Percentiles rank a stretch among this genome's conserved stretches.
These are phyloP conservation scores for Zygotorulaspora danielsina DNA, from an alignment of 805 yeast genomes.

Conservation along the genomic window DNA sequence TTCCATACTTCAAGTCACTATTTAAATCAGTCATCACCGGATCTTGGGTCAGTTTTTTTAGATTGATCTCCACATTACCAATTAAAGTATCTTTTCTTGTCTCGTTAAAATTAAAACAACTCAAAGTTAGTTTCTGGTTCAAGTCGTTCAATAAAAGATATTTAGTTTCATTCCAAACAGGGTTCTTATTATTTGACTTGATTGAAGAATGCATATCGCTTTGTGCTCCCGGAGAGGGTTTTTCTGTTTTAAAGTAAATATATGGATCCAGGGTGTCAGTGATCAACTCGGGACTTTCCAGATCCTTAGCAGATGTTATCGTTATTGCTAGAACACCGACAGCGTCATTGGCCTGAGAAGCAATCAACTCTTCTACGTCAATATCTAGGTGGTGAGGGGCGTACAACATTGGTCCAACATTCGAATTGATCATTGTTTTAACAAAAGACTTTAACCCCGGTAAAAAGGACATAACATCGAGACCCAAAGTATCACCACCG, in stretches of 20 bases:
- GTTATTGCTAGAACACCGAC: constrained; percentile 66
- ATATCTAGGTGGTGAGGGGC: constrained; percentile 78
- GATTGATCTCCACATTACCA: constrained; percentile 50
- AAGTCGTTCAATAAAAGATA: constrained; percentile 54
- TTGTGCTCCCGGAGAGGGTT: constrained; percentile 42
- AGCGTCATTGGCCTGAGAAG: constrained; percentile 60
- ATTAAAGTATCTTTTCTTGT: constrained; percentile 51
- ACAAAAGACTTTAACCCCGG: constrained; percentile 77
- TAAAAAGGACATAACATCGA: constrained; percentile 77
- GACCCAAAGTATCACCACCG: constrained; percentile 84
- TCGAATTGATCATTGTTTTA: constrained; percentile 62
- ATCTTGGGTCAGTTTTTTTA: constrained; percentile 57
- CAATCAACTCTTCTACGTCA: constrained; percentile 68
- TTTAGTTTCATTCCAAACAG: constrained; percentile 64
- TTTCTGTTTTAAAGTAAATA: constrained; percentile 44
- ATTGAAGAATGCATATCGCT: constrained; percentile 47
- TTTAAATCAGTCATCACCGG: constrained; percentile 28
- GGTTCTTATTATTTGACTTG: constrained; percentile 52
- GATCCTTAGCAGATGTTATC: constrained; percentile 48
- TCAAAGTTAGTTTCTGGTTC: constrained; percentile 53
- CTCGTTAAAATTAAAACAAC: constrained; percentile 52
- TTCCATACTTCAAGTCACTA: constrained; percentile 36
- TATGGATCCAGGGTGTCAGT: constrained; percentile 56
- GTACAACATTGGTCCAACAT: constrained; percentile 70
- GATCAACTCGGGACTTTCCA: constrained; percentile 40